Evolutionary conservation across 2,329 filamentous ascomycete species (phyloP), one percentile per base, ranked within the genome.

Genomic region (Sclerotinia nivalis): DNA sequence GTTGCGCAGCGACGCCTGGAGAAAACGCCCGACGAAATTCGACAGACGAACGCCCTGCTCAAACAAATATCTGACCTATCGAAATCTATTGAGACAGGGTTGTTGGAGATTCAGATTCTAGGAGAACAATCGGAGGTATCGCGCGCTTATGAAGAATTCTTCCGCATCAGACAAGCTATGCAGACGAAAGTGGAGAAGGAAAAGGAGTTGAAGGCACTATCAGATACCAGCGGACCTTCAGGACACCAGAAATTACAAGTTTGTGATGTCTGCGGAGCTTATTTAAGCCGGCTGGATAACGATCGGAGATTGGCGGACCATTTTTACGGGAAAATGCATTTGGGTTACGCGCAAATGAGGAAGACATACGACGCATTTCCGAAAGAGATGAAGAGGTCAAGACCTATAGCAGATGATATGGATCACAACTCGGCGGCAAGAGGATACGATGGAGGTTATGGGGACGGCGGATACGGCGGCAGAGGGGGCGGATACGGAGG

Each of bases 311-410:
- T 99, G 78, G 96, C 96, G 28, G 96, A 99, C 79, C 96, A 99
- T 80, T 99, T 99, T 79, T 98, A 97, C 81, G 96, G 96, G 31
- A 99, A 99, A 85, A 99, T 99, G 96, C 96, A 99, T 79, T 83
- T 99, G 70, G 96, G 96, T 0, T 99, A 98, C 79, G 96, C 96
- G 22, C 93, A 97, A 82, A 99, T 99, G 96, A 89, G 96, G 76
- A 97, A 96, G 85, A 96, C 93, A 4, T 93, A 88, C 77, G 93
- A 97, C 69, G 84, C 87, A n/a, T 88, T 99, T 72, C 91, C 91
- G 66, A 93, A 93, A 81, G 93, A 97, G 79, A 85, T 97, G 81
- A 92, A 93, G 78, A 84, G 92, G 40, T 84, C 85, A 61, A 87
- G 88, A 54, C 88, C 87, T 25, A 82, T 83, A 28, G 84, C 87